Base-by-base conservation (phyloP, 306 rosid species). In the Prunus campanulata region DNA sequence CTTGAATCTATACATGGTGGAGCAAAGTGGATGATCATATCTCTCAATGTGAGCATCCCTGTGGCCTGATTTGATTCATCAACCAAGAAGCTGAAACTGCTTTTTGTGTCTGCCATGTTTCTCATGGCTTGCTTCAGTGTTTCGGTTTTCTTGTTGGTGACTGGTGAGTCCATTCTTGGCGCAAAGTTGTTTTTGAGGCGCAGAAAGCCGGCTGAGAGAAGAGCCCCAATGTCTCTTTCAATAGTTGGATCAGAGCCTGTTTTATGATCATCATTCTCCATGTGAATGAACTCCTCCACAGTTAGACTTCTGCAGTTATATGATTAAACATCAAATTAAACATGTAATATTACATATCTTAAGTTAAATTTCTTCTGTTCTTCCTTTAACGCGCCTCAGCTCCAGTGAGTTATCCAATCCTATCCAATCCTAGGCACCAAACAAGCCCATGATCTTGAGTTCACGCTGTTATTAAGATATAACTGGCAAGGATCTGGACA, bases 1-100 rank as follows among this genome's bases (percentile, higher is more conserved):
- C 76, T 78, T 12, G 91, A 89, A 76, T 88, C 82, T 64, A 90
- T 80, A 74, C 88, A 81, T 22, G 94, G 96, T 1, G 94, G 96
- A 7, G 89, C 85, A 74, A 89, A 90, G 81, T 82, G 92, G 74
- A 85, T 48, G 78, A 90, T 83, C 44, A 79, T 32, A 51, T 85
- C 91, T 78, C 90, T 84, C 66, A 81, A 16, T 44, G 86, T 84
- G 69, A 90, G 74, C 50, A 93, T 22, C 29, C 96, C 86, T 1
- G 71, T 80, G 64, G 84, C 85, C 77, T 81, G 89, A 20, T 79
- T 70, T 3, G 47, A 62, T 32, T 83, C 88, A 66, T 89, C 76
- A 39, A 83, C 75, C 60, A 90, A 79, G 87, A 86, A 85, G 82
- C 88, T 82, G 79, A 79, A 86, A 60, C 78, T 68, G 79, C 88